A percentile compares a stretch with the other conserved stretches of the same genome.
Conservation (phyloP, 2,329 filamentous ascomycete species). For the Pestalotiopsis sp. region DNA sequence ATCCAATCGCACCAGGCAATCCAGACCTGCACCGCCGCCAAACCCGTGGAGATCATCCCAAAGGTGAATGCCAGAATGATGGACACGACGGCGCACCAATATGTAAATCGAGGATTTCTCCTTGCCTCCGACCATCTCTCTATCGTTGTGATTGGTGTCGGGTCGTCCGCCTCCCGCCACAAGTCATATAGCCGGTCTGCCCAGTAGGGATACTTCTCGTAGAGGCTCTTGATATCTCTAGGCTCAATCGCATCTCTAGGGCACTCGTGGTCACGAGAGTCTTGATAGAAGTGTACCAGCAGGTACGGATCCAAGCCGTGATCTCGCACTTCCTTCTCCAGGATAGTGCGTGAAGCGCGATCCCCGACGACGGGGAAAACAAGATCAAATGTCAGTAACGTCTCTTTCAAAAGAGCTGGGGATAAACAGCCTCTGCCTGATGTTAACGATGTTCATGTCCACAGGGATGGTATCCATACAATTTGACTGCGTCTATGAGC, state of each 20-base stretch:
- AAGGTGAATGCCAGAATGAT: neutral
- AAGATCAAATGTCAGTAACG: neutral
- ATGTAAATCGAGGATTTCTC: conserved; percentile 11
- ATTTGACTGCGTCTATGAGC: neutral
- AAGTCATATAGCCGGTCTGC: conserved; percentile 14
- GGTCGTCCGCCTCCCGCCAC: conserved; percentile 16
- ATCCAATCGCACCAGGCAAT: neutral
- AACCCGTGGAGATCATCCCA: neutral
- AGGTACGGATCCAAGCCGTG: neutral
- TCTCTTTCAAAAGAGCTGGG: neutral
- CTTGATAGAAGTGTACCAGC: neutral
- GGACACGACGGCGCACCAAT: conserved; percentile 15
- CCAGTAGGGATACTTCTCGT: conserved; percentile 14
- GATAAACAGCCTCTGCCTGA: neutral
- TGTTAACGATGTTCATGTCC: neutral
- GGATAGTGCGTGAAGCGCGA: neutral
- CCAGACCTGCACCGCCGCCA: neutral
- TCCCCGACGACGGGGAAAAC: neutral
- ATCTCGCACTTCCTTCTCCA: neutral
- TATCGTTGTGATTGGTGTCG: conserved; percentile 13
- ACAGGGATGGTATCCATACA: neutral
- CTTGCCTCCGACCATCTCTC: conserved; percentile 15
- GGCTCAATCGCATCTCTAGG: neutral
- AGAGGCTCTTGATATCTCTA: neutral
- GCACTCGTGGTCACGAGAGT: neutral